These are phyloP conservation scores for Erysimum pusillum DNA, from an alignment of 441 rosid genomes.

Conservation along the genomic window DNA sequence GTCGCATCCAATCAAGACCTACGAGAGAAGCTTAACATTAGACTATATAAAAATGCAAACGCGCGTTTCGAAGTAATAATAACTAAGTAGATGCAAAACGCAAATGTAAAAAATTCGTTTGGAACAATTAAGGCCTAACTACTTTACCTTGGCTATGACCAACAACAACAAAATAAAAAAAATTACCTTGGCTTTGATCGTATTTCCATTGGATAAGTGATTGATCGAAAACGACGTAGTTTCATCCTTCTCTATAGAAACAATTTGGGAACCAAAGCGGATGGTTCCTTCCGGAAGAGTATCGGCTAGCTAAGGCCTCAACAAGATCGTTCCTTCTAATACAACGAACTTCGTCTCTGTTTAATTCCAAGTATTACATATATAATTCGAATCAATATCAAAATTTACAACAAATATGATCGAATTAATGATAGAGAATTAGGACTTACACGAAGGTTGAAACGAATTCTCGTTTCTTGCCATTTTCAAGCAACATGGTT, in stretches of 20 bases:
- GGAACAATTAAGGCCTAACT: background rate
- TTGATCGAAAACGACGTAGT: constrained; percentile 50
- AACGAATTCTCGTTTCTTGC: constrained; percentile 40
- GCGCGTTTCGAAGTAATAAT: no score
- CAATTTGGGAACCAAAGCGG: constrained; percentile 51
- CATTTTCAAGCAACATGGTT: constrained; percentile 46
- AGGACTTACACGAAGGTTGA: constrained; percentile 28
- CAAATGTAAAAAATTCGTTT: background rate
- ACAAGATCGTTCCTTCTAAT: constrained; percentile 48
- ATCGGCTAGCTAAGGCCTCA: constrained; percentile 46
- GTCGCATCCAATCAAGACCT: constrained; percentile 64
- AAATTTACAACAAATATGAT: background rate
- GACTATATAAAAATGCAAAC: background rate
- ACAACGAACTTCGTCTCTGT: constrained; percentile 50
- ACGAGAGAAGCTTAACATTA: background rate
- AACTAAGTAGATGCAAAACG: background rate
- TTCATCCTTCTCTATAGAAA: constrained; percentile 46
- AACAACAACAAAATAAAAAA: no score
- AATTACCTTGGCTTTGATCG: constrained; percentile 57
- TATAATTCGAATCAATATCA: background rate
- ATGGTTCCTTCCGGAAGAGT: constrained; percentile 43
- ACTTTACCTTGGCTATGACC: background rate
- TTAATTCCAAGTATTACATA: constrained; percentile 1
- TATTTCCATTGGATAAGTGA: constrained; percentile 50
- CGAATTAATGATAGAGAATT: background rate